Evolutionary conservation across 306 rosid species (phyloP).

Genomic region (Crotalaria pallida): DNA sequence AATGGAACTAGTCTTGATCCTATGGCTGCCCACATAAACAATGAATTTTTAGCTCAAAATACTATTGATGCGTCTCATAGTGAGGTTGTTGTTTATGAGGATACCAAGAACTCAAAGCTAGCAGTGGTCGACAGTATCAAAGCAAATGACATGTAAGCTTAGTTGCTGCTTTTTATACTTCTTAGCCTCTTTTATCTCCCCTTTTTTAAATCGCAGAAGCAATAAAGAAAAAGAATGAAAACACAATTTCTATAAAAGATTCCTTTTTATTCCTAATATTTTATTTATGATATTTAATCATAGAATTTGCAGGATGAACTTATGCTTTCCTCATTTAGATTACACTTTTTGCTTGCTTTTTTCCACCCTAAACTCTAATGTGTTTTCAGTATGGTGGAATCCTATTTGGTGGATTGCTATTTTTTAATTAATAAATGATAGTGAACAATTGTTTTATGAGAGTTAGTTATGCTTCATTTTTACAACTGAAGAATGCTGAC

Average conservation of each 20-base stretch:
- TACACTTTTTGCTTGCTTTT: background rate
- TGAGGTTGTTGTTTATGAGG: constrained; percentile 31
- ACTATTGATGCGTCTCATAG: constrained; percentile 21
- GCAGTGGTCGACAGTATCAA: constrained; percentile 32
- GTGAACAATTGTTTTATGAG: background rate
- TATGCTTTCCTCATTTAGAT: constrained; percentile 4
- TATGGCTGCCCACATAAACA: constrained; percentile 12
- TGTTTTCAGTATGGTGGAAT: background rate
- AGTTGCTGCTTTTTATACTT: background rate
- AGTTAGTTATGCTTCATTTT: background rate
- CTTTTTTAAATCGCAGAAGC: background rate
- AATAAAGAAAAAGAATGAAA: background rate
- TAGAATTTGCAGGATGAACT: background rate
- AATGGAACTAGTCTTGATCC: constrained; percentile 25
- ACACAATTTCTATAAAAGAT: background rate
- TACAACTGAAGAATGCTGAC: background rate
- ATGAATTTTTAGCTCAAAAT: constrained; percentile 30
- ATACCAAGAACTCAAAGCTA: constrained; percentile 32
- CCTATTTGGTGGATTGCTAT: background rate
- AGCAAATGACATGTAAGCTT: constrained; percentile 57
- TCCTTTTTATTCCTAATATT: background rate
- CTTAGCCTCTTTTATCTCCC: background rate
- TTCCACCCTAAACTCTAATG: background rate
- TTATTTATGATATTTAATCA: constrained; percentile 2
- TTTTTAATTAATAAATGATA: background rate